phyloP scores from a whole-genome alignment of 179 eudicot genomes.

The Patellifolia procumbens region DNA sequence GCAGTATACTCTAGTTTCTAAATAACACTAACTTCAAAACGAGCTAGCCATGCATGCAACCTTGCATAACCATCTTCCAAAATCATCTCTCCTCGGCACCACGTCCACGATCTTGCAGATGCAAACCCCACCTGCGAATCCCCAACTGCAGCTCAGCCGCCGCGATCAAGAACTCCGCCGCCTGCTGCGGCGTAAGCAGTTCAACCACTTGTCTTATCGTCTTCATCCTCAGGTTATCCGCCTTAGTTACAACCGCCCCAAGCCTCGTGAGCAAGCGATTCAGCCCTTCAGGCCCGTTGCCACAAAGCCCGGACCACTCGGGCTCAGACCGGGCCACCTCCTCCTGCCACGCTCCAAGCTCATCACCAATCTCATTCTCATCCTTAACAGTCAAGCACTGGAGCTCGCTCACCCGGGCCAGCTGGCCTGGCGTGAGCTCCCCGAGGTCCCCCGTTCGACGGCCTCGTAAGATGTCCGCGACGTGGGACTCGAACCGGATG shows the following conservation, averaged over 20 bases:
- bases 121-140: conserved; percentile 59
- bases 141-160: conserved; percentile 71
- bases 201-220: conserved; percentile 59
- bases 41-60: too few relatives aligned
- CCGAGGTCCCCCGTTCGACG: conserved; percentile 65
- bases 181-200: conserved; percentile 66
- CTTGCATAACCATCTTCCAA: too few relatives aligned
- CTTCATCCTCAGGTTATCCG: conserved; percentile 60
- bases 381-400: conserved; percentile 67
- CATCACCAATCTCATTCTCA: conserved; percentile 66
- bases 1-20: too few relatives aligned
- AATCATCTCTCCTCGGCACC: neutral
- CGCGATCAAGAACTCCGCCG: conserved; percentile 66
- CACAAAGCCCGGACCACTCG: conserved; percentile 42
- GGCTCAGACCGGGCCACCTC: conserved; percentile 34
- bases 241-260: conserved; percentile 49
- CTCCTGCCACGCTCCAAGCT: conserved; percentile 75
- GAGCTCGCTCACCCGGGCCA: conserved; percentile 64
- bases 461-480: conserved; percentile 56
- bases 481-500: conserved; percentile 55
- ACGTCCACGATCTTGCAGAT: conserved; percentile 43
- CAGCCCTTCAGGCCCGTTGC: conserved; percentile 35
- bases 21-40: too few relatives aligned
- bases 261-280: conserved; percentile 38
- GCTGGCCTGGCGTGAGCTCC: conserved; percentile 61